Evolutionary conservation across 768 basidiomycete genomes (phyloP), one percentile per base, ranked within the genome.

Genomic region (Lactarius evosmus): DNA sequence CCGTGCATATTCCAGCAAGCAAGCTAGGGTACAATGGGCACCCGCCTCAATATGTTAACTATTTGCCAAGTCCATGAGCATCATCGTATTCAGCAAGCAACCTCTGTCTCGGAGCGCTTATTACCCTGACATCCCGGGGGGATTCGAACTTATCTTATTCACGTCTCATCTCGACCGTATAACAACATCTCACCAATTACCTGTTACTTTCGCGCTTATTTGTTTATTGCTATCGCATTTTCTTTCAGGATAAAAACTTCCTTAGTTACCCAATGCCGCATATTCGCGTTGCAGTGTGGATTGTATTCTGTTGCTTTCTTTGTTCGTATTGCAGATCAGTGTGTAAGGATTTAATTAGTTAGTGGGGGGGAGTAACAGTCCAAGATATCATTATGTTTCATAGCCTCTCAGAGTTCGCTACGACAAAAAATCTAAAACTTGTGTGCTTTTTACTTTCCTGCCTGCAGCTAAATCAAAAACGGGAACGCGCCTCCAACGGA

Each of bases 351-450:
- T 61, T 50, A 50, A 61, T 61, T 34, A 55, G 64, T 65, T n/a
- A n/a, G n/a, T n/a, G n/a, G n/a, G n/a, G 46, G 55, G 55, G 61
- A 57, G 59, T 65, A 60, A 59, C 55, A 65, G 61, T 65, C 38
- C 59, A 65, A 61, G 49, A 36, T 65, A 65, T 65, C 59, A 65
- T 65, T 65, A 65, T 65, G 63, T 60, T 63, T 65, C 46, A 60
- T 40, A 65, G 8, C n/a, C 12, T 50, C 59, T 50, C 59, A 40
- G 38, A 51, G 40, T 27, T 27, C n/a, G 22, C 22, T 0, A 17
- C 33, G n/a, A 49, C 33, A 46, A 56, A 51, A 30, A 38, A 38
- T 38, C 36, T 38, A 7, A 7, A 52, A 22, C 30, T 52, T 32
- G 16, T 52, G 14, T 51, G 29, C 34, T 36, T 40, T 32, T 52